Base-by-base conservation (phyloP, 768 basidiomycete species). In the Phlebiopsis gigantea region DNA sequence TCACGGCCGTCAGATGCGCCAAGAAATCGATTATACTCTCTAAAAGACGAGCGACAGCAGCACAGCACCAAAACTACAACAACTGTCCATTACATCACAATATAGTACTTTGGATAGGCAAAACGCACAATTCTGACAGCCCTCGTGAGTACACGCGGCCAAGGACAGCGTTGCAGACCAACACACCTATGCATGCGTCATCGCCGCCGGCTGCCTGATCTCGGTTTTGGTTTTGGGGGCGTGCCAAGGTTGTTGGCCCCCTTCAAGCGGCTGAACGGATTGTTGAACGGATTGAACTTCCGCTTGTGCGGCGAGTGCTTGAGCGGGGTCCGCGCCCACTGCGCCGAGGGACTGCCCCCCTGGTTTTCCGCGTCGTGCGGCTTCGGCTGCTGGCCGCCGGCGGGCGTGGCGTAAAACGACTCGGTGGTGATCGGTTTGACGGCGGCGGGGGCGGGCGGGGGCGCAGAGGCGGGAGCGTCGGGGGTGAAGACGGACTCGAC, bases 321-420 rank as follows among this genome's bases (percentile, higher is more conserved):
- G 26, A 55, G 24, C 45, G 54, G 54, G 22, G 17, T 55, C 44
- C 54, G 44, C 5, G 54, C 54, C 22, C 47, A 55, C 30, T 31
- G 45, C 10, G 26, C 30, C 44, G 46, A 12, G 24, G 53, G 42
- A 14, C 44, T 46, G 4, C 50, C 50, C 14, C 10, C 10, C 2
- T 4, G 2, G 12, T 42, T 21, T 17, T 21, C 4, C 43, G 45
- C 44, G 21, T 46, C 30, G 19, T 54, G 19, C 17, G 24, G 42
- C 25, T 54, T 54, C 6, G 22, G 53, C 17, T 55, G 24, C 44
- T 55, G 46, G 41, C 43, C 43, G 4, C 17, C n/a, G 10, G 24
- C 41, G 4, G 28, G 30, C 14, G 19, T 25, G 12, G 28, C 54
- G 46, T 55, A 55, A 21, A 55, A 55, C 21, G 54, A 55, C 30